A percentile compares a stretch with the other conserved stretches of the same genome.
Evolutionary conservation across 257 asterid species (phyloP).

Genomic region (Scutellaria baicalensis): DNA sequence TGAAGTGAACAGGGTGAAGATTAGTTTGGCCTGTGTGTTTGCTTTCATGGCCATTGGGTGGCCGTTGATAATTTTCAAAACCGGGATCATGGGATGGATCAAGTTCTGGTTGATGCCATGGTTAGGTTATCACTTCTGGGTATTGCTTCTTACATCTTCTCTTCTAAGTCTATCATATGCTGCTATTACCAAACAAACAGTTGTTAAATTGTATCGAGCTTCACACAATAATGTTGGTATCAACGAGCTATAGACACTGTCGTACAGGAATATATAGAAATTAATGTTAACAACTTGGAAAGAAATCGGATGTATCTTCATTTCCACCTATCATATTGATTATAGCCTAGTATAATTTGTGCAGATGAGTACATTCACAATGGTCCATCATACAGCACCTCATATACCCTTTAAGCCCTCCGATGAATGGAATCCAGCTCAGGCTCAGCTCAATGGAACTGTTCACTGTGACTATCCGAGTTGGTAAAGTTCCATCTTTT

Average conservation of each 20-base stretch:
- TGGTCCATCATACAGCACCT: constrained; percentile 99
- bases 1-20: constrained; percentile 86
- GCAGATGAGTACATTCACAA: constrained; percentile 97
- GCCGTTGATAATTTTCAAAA: constrained; percentile 72
- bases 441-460: constrained; percentile 94
- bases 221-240: too few relatives aligned
- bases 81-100: constrained; percentile 87
- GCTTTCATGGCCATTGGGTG: constrained; percentile 97
- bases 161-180: background rate
- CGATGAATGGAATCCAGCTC: constrained; percentile 90
- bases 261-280: too few relatives aligned
- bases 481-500: constrained; percentile 45
- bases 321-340: too few relatives aligned
- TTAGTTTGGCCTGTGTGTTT: constrained; percentile 86
- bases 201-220: too few relatives aligned
- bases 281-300: too few relatives aligned
- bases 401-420: constrained; percentile 89
- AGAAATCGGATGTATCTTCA: too few relatives aligned
- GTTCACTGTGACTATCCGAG: constrained; percentile 91
- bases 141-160: constrained; percentile 26
- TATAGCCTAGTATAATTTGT: too few relatives aligned
- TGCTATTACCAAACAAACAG: too few relatives aligned
- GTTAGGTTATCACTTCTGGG: constrained; percentile 99
- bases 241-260: too few relatives aligned
- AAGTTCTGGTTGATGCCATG: constrained; percentile 98